Conservation (phyloP, 306 rosid species). For the Gastrolobium villosum region DNA sequence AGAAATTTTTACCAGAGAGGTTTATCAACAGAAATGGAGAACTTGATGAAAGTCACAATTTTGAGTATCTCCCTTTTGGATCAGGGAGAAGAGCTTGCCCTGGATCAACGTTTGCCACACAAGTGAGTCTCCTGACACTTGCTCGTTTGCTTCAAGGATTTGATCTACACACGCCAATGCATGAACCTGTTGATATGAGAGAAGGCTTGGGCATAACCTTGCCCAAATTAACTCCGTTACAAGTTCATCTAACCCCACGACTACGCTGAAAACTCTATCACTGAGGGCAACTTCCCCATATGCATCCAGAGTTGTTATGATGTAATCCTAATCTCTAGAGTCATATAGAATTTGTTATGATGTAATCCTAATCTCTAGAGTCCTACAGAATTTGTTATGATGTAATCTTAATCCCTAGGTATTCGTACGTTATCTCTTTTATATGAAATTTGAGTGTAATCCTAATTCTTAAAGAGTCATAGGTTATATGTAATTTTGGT, state of each 20-base stretch:
- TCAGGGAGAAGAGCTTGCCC: constrained; percentile 69
- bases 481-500: no score
- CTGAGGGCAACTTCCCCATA: no score
- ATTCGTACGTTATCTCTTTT: no score
- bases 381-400: no score
- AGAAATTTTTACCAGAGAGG: constrained; percentile 63
- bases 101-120: constrained; percentile 58
- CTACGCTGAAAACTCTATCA: constrained; percentile 20
- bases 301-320: no score
- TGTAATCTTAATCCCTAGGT: no score
- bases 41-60: constrained; percentile 53
- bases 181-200: constrained; percentile 56
- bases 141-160: constrained; percentile 69
- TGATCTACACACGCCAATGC: constrained; percentile 44
- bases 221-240: constrained; percentile 59
- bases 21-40: constrained; percentile 50
- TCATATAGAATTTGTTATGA: no score
- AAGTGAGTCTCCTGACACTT: constrained; percentile 51
- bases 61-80: constrained; percentile 68
- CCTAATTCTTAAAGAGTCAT: no score
- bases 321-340: no score
- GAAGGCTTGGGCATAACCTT: constrained; percentile 62
- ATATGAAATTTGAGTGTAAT: no score
- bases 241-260: constrained; percentile 51
- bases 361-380: no score